Evolutionary conservation across 345 rosid species (phyloP), one percentile per base, ranked within the genome.

Genomic region (Pugionium cornutum): DNA sequence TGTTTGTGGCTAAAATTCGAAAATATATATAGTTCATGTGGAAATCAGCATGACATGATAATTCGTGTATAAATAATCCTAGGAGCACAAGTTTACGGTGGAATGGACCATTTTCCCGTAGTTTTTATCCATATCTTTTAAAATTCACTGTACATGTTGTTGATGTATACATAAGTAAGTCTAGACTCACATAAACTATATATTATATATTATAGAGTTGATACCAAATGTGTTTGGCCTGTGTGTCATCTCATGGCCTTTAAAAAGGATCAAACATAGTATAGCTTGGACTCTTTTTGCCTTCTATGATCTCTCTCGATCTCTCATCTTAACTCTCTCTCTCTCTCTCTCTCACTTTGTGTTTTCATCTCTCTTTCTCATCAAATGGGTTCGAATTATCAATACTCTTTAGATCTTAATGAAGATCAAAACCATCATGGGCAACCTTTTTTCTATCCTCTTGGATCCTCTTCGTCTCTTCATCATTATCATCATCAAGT

Each of bases 381-480:
- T 25, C 73, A 40, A 39, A 84, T 84, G 89, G 75, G 62, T 76
- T 44, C 83, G 5, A 54, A 69, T 58, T 69, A 72, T 56, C 75
- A 75, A 64, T 83, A 81, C 67, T 73, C 79, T 30, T 70, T 84
- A 62, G 89, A 84, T 69, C 91, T 82, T 29, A 85, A 87, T 54
- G 69, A 83, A 73, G 86, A 89, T 55, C 84, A 78, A n/a, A 67
- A 71, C 62, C 83, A 81, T 18, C 76, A 58, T 2, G 70, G 65
- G 29, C 80, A 69, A 4, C 63, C 75, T 41, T 73, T 83, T 58
- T 70, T 55, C 64, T 74, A 41, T 62, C 58, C 73, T 55, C 53
- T 74, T 54, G 75, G 82, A 44, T 53, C 78, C 2, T 59, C 68
- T n/a, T 52, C 72, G 31, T 73, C 77, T 25, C 52, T 51, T 66